Base-by-base conservation (phyloP, 495 filamentous ascomycete species). In the Pyrenula aspistea region DNA sequence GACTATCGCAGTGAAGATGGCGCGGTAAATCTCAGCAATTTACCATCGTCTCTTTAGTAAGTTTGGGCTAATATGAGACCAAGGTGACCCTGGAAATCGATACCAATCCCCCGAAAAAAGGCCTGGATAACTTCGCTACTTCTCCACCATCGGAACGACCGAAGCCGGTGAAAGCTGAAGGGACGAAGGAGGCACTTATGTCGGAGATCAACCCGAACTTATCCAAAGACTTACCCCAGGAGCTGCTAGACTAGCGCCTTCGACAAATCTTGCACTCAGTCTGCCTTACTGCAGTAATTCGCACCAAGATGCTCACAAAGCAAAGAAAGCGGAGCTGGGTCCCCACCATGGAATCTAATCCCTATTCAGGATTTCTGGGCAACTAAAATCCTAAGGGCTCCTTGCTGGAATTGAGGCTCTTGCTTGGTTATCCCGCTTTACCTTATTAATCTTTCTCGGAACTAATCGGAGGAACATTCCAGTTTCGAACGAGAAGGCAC, bases 81-180 rank as follows among this genome's bases (percentile, higher is more conserved):
- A 61, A 86, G 83, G 83, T 86, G 25, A 86, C 83, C 2, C 77
- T 86, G 36, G 81, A 84, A 62, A 80, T 86, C 56, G 73, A 83
- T 59, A 85, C 83, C 3, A 74, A 79, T 61, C 71, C 82, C 11
- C 75, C 80, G 3, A 82, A 81, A 60, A 76, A 74, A 60, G 74
- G 79, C 51, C 62, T 42, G 4, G 31, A 8, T 15, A 15, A 42
- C 15, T 15, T 8, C 8, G 31, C 4, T 15, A 42, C 4, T 8
- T 42, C 31, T 15, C 8, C 15, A 42, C 15, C 15, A 42, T 15
- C 31, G 15, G 15, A 4, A 42, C 31, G 8, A 8, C 4, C 31
- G 8, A 4, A 8, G 31, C 15, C 31, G 15, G 8, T 8, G 31
- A 42, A 42, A 15, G 31, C 31, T 4, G 8, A 42, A 42, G 31